These are phyloP conservation scores for Achaetomiella virescens DNA, from an alignment of 495 filamentous ascomycete genomes.

Conservation along the genomic window DNA sequence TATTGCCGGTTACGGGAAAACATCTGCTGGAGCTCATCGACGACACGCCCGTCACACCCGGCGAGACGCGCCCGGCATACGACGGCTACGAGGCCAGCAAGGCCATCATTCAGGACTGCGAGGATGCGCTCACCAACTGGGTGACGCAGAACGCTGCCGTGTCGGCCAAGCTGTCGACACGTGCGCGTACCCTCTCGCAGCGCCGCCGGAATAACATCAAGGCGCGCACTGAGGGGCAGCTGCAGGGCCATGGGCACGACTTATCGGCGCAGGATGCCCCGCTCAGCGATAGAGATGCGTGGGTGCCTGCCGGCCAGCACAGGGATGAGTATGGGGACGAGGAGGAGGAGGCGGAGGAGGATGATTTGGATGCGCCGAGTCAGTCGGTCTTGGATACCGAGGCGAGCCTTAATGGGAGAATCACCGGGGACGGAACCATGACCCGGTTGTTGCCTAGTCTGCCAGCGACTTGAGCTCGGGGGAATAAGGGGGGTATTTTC, in stretches of 20 bases:
- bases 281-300: slow-evolving; percentile 78
- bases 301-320: slow-evolving; percentile 82
- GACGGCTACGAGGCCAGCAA: slow-evolving; percentile 98
- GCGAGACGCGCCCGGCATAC: slow-evolving; percentile 92
- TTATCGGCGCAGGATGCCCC: slow-evolving; percentile 79
- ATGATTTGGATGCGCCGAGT: slow-evolving; percentile 41
- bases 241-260: slow-evolving; percentile 38
- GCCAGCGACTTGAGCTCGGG: not conserved
- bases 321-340: slow-evolving; percentile 42
- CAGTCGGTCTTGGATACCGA: slow-evolving; percentile 41
- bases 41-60: slow-evolving; percentile 93
- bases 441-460: slow-evolving; percentile 27
- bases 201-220: slow-evolving; percentile 68
- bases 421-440: slow-evolving; percentile 39
- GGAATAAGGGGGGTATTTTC: not conserved
- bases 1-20: slow-evolving; percentile 95
- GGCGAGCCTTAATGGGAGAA: slow-evolving; percentile 38
- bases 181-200: slow-evolving; percentile 79
- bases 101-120: slow-evolving; percentile 98
- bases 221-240: slow-evolving; percentile 49
- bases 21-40: slow-evolving; percentile 92
- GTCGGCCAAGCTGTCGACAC: slow-evolving; percentile 73
- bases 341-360: slow-evolving; percentile 48
- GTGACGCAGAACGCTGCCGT: slow-evolving; percentile 83
- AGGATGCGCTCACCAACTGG: slow-evolving; percentile 96